A percentile compares a stretch with the other conserved stretches of the same genome.
These are phyloP conservation scores for Fusarium subtropicale DNA, from an alignment of 2,329 filamentous ascomycete species.

Conservation along the genomic window DNA sequence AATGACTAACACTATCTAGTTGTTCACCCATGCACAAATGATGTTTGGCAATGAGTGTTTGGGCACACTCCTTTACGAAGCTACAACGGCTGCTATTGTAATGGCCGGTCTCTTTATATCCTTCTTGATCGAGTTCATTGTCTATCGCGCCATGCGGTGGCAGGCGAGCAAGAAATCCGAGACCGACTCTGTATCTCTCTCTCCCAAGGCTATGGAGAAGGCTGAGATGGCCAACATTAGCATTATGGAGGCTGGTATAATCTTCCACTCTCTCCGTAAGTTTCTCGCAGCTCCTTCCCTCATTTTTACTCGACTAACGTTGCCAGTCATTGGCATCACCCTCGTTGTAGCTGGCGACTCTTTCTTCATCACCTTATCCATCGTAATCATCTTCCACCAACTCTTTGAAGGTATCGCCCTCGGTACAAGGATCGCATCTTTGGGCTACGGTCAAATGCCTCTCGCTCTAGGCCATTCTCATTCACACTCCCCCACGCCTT, in stretches of 20 bases:
- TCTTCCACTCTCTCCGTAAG: slow-evolving; percentile 78
- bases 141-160: slow-evolving; percentile 65
- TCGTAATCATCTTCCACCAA: slow-evolving; percentile 81
- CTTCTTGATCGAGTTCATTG: slow-evolving; percentile 76
- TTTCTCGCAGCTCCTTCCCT: neutral
- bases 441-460: slow-evolving; percentile 54
- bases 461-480: slow-evolving; percentile 35
- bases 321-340: slow-evolving; percentile 70
- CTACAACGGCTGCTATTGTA: slow-evolving; percentile 74
- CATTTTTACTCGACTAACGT: neutral
- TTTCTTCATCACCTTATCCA: slow-evolving; percentile 66
- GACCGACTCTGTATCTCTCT: slow-evolving; percentile 13
- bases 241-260: slow-evolving; percentile 78
- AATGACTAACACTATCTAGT: slow-evolving; percentile 54
- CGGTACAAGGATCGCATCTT: slow-evolving; percentile 74
- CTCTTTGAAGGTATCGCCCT: slow-evolving; percentile 82
- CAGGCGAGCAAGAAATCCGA: slow-evolving; percentile 46
- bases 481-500: slow-evolving; percentile 36
- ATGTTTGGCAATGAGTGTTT: slow-evolving; percentile 80
- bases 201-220: slow-evolving; percentile 42
- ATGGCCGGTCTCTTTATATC: slow-evolving; percentile 80
- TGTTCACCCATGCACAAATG: slow-evolving; percentile 77
- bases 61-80: slow-evolving; percentile 73
- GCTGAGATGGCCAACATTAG: slow-evolving; percentile 55
- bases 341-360: slow-evolving; percentile 68